Evolutionary conservation across 805 yeast species (phyloP).

Genomic region (Candida silvicultrix): DNA sequence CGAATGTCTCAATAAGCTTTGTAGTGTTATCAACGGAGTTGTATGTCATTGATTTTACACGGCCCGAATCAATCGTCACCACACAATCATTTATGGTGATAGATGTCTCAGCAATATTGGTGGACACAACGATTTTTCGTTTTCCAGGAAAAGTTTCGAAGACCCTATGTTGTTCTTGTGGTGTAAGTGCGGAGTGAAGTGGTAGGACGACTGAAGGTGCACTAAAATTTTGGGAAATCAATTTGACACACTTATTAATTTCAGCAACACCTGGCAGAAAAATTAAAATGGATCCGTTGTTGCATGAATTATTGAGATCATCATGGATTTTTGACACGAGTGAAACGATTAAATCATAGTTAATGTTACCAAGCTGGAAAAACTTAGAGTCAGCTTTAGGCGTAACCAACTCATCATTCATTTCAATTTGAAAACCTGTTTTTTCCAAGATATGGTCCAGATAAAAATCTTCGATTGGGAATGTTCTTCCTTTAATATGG

Average conservation of each 20-base stretch:
- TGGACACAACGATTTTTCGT: constrained; percentile 80
- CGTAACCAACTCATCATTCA: constrained; percentile 34
- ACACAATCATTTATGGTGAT: constrained; percentile 95
- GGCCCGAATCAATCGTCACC: constrained; percentile 83
- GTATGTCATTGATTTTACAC: constrained; percentile 72
- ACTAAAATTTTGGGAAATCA: constrained; percentile 22
- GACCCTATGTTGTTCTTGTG: constrained; percentile 76
- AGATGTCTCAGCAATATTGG: constrained; percentile 96
- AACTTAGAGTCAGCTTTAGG: constrained; percentile 64
- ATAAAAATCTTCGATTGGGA: constrained; percentile 76
- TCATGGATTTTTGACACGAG: constrained; percentile 49
- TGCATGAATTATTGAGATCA: constrained; percentile 32
- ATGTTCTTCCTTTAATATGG: constrained; percentile 90
- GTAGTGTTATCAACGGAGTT: constrained; percentile 66
- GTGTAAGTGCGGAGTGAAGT: constrained; percentile 80
- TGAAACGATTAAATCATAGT: constrained; percentile 63
- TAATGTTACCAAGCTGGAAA: constrained; percentile 61
- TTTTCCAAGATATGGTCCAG: constrained; percentile 58
- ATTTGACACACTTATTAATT: constrained; percentile 58
- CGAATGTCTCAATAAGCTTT: constrained; percentile 73
- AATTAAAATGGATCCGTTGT: constrained; percentile 70
- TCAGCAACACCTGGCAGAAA: constrained; percentile 92
- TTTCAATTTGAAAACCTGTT: constrained; percentile 48
- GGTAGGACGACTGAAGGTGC: constrained; percentile 48
- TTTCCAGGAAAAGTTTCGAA: constrained; percentile 51